phyloP scores from a whole-genome alignment of 1,139 yeast genomes.

The Yamadazyma siamensis region DNA sequence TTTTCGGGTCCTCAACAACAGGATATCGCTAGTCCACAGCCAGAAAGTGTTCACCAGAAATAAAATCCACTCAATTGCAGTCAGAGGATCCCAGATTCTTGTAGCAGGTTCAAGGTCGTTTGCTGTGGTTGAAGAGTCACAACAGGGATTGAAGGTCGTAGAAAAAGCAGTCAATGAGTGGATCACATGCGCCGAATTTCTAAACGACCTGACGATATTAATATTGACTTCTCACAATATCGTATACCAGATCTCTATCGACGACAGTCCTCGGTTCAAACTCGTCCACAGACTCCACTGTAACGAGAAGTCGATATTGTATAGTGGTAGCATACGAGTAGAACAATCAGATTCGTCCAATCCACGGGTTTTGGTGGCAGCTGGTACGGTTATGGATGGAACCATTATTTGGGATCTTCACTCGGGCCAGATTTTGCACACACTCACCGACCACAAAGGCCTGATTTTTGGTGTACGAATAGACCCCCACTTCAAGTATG shows the following conservation, averaged over 20 bases:
- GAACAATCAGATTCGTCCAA: constrained; percentile 16
- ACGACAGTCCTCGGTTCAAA: constrained; percentile 12
- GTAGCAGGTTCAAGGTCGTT: constrained; percentile 77
- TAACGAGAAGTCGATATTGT: constrained; percentile 76
- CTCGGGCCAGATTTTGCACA: constrained; percentile 45
- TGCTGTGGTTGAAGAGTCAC: constrained; percentile 28
- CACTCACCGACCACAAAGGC: constrained; percentile 77
- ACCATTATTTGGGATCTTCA: constrained; percentile 70
- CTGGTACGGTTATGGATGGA: constrained; percentile 94
- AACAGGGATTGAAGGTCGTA: constrained; percentile 6
- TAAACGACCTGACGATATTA: constrained; percentile 34
- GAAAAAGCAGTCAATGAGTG: constrained; percentile 70
- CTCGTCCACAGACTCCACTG: constrained; percentile 46
- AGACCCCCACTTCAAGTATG: constrained; percentile 50
- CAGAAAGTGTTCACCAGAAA: constrained; percentile 59
- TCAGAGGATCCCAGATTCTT: constrained; percentile 34
- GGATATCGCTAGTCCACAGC: constrained; percentile 35
- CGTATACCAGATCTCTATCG: constrained; percentile 40
- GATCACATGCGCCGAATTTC: constrained; percentile 62
- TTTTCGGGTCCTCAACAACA: constrained; percentile 33
- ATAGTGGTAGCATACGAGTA: constrained; percentile 74
- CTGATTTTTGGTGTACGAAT: constrained; percentile 80
- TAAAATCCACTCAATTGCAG: constrained; percentile 72
- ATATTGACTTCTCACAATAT: constrained; percentile 81
- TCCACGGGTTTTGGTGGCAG: constrained; percentile 50